These are phyloP conservation scores for Cucurbitaria berberidis DNA, from an alignment of 2,329 filamentous ascomycete species.

Conservation along the genomic window DNA sequence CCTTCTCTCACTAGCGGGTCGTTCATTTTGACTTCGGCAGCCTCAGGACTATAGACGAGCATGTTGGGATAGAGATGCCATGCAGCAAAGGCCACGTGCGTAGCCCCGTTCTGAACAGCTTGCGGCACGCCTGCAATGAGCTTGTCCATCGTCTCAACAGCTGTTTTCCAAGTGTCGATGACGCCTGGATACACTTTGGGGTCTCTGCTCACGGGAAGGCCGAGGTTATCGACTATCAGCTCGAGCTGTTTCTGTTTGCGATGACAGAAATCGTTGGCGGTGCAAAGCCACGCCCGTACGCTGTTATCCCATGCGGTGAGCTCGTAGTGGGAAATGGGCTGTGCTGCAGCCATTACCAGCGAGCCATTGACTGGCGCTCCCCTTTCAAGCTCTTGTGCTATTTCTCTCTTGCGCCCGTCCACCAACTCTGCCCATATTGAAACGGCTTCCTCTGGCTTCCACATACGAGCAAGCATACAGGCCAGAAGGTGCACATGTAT, in stretches of 20 bases:
- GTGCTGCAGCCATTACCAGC: constrained; percentile 21
- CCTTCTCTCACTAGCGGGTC: not conserved
- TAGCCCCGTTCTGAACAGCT: constrained; percentile 5
- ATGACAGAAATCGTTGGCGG: constrained; percentile 11
- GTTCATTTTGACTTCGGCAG: not conserved
- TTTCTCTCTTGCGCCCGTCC: constrained; percentile 10
- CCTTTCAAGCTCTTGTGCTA: not conserved
- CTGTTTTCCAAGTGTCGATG: constrained; percentile 11
- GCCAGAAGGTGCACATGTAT: constrained; percentile 45
- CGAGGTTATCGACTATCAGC: constrained; percentile 19
- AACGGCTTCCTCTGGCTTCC: constrained; percentile 30
- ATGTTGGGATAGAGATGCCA: constrained; percentile 28
- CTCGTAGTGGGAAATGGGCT: constrained; percentile 5
- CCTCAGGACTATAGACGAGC: not conserved
- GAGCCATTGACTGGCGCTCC: constrained; percentile 20
- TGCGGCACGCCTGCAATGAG: constrained; percentile 14
- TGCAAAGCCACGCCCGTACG: constrained; percentile 18
- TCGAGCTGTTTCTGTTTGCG: constrained; percentile 14
- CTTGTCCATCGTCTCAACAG: constrained; percentile 9
- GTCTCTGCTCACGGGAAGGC: not conserved
- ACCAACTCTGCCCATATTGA: constrained; percentile 48
- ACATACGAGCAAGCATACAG: constrained; percentile 48
- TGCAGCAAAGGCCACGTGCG: constrained; percentile 14
- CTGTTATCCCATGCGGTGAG: constrained; percentile 23
- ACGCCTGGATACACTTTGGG: constrained; percentile 1